Base-by-base conservation (phyloP, 2,329 filamentous ascomycete genomes). In the Periconia macrospinosa region DNA sequence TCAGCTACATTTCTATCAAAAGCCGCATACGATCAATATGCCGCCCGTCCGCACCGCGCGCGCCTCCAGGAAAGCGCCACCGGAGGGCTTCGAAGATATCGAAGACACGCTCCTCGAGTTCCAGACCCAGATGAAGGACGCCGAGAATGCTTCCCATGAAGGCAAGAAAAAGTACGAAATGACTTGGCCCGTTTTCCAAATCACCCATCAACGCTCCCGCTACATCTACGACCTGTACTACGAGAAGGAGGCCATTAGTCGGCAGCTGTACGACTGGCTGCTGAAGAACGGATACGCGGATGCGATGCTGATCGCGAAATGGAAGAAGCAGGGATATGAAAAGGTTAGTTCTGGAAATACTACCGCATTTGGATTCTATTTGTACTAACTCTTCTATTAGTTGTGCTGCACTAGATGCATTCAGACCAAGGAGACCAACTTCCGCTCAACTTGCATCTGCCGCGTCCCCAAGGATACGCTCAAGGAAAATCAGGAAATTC, bases 351-450 rank as follows among this genome's bases (percentile, higher is more conserved):
- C n/a, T n/a, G 11, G 20, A 19, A 18, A 30, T n/a, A 37, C 33
- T 37, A 13, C 15, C 33, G 11, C 15, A 13, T 37, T 47, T 14
- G n/a, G n/a, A n/a, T 27, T 23, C 19, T 48, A 19, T 19, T 23
- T 30, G 17, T 40, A 45, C 58, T 60, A 46, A 63, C 33, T 54
- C 13, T 17, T 43, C 40, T 9, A 30, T 46, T 54, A 94, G 90
- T 79, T 99, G 42, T 99, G 94, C 76, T 99, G 94, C 74, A 81
- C 97, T 51, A 86, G 92, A 58, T 99, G 94, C 75, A 93, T 99
- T 52, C 94, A 99, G 76, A 97, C 94, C n/a, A 97, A 97, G 76
- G 94, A 99, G 81, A 99, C 94, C 30, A 99, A 99, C 76, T 99
- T 97, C 80, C 94, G 93, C 75, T 90, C 91, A 60, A 99, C 93